phyloP scores from a whole-genome alignment of 257 asterid species.

The Ballota nigra region DNA sequence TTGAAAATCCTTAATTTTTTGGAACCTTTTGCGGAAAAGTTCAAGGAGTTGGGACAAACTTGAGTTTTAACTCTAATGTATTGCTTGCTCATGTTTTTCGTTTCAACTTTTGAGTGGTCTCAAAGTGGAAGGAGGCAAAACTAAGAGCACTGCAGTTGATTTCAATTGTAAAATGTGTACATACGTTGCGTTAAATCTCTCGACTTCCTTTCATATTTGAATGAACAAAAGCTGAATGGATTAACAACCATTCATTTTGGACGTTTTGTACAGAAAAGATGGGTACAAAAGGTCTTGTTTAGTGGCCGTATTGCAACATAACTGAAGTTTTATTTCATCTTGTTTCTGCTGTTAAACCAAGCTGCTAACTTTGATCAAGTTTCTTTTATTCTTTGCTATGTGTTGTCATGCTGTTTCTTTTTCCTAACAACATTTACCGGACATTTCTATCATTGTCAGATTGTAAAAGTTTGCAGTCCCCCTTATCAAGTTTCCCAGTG shows the following conservation, averaged over 20 bases:
- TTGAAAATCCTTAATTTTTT: no score
- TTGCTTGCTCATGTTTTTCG: no score
- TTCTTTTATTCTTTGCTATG: not conserved
- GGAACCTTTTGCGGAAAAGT: no score
- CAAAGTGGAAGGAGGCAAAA: no score
- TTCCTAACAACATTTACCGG: not conserved
- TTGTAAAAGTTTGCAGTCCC: conserved; percentile 27
- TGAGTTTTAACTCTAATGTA: no score
- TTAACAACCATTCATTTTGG: not conserved
- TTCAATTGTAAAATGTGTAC: no score
- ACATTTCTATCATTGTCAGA: conserved; percentile 29
- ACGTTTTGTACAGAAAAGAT: not conserved
- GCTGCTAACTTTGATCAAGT: not conserved
- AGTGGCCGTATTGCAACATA: not conserved
- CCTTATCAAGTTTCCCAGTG: conserved; percentile 3
- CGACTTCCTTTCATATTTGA: not conserved
- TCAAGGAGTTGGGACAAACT: no score
- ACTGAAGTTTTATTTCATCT: not conserved
- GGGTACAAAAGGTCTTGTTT: no score
- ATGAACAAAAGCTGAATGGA: not conserved
- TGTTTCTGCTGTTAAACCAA: not conserved
- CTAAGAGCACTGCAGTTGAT: no score
- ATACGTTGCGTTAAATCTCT: no score
- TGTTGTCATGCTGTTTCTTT: not conserved
- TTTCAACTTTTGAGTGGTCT: no score